Evolutionary conservation across 352 stramenopile genomes (phyloP), one percentile per base, ranked within the genome.

Genomic region (Pythium sp.): DNA sequence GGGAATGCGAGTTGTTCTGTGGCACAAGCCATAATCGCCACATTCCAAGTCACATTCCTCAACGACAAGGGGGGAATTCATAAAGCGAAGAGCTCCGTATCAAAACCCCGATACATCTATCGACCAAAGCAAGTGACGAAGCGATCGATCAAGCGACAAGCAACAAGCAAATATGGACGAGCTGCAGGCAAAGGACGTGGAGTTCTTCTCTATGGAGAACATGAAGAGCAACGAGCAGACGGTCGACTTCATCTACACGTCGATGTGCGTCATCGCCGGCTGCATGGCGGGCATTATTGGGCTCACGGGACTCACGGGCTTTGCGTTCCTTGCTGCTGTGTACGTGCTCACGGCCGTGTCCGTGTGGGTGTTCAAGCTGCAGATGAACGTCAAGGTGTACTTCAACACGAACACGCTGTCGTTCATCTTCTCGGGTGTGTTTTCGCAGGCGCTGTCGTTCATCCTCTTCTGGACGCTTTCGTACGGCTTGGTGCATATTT

Each of bases 401-500:
- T 93, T 93, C 75, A 93, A 92, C 76, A 86, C 82, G 51, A 92
- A 74, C 68, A 71, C 75, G 36, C 61, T 84, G 6, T 73, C 72
- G 56, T 94, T 94, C 68, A 72, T 94, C 72, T 90, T 95, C 58
- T 65, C 77, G 26, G 84, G 86, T 57, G 73, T 94, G 57, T 83
- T 91, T 59, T 84, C 80, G 15, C 87, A 96, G 64, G 71, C 84
- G 60, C 81, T 94, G 54, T 94, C 86, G 49, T 95, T 93, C 72
- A 91, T 96, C 68, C 82, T 96, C 69, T 96, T 96, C 69, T 96
- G 88, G 88, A 96, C 88, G 72, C 84, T 96, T 51, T 79, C 80
- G 55, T 96, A 96, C 74, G 88, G 85, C 57, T 75, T 96, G 65
- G 87, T 96, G 70, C 86, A 96, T 90, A 93, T 96, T 89, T 96